Base-by-base conservation (phyloP, 768 basidiomycete genomes). In the Mycena sanguinolenta region DNA sequence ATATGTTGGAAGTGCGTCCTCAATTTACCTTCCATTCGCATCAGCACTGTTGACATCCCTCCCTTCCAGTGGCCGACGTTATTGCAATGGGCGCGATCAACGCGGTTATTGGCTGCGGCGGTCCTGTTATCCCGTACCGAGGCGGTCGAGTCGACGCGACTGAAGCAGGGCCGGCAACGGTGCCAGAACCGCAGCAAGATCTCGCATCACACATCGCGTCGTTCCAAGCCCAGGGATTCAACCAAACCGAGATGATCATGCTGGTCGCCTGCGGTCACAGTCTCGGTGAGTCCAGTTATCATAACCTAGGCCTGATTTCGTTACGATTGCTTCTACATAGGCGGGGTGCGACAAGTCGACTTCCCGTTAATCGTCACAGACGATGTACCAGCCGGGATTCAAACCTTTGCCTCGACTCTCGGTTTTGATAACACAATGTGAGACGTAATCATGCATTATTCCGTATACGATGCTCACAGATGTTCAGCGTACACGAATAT, bases 91-190 rank as follows among this genome's bases (percentile, higher is more conserved):
- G 72, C 17, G 62, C 60, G 4, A 44, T 67, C 12, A 52, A 53
- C 16, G 70, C 69, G 23, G 63, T 72, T 6, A 49, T 46, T 13
- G 58, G 52, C 4, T 75, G 77, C 53, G 73, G 73, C 12, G 75
- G 77, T 53, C 75, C 77, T 21, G 19, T 63, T 9, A 73, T 78
- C 17, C 69, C 71, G 21, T 75, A 59, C 55, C 46, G 73, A 34
- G 73, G 60, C 16, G 77, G 77, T 5, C 67, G 76, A 19, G 54
- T 76, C 13, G 75, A 76, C 52, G 76, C 60, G n/a, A n/a, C n/a
- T n/a, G n/a, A n/a, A n/a, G n/a, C n/a, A n/a, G n/a, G n/a, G n/a
- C n/a, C n/a, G n/a, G n/a, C n/a, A n/a, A n/a, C n/a, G n/a, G n/a
- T n/a, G n/a, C n/a, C n/a, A n/a, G n/a, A n/a, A n/a, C n/a, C n/a